Conservation (phyloP, 176 grass and related monocot species). For the Bothriochloa decipiens region DNA sequence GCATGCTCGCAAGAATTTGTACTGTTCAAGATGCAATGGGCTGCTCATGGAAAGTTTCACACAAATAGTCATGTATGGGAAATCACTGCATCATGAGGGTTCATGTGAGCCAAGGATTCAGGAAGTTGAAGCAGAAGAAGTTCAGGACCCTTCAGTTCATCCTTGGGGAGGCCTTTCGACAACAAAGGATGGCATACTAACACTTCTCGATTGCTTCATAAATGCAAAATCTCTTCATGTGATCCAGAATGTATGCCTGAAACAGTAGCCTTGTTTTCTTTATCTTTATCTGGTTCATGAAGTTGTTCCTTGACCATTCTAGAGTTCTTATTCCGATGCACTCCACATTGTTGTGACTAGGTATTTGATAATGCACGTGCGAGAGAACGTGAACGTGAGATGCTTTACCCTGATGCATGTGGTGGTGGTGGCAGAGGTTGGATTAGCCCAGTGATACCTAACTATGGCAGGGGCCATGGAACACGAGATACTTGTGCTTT, state of each 20-base stretch:
- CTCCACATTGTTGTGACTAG: constrained; percentile 42
- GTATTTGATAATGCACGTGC: constrained; percentile 89
- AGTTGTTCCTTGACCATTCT: not conserved
- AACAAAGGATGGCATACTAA: constrained; percentile 75
- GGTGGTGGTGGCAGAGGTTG: constrained; percentile 82
- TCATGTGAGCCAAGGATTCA: constrained; percentile 31
- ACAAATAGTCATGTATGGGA: constrained; percentile 80
- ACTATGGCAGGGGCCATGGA: constrained; percentile 77
- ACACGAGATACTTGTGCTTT: constrained; percentile 84
- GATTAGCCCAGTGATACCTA: constrained; percentile 77
- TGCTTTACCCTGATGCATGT: constrained; percentile 93
- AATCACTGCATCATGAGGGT: constrained; percentile 62
- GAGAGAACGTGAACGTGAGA: constrained; percentile 78
- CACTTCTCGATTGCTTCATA: constrained; percentile 73
- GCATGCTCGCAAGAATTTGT: constrained; percentile 80
- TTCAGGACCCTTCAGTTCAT: constrained; percentile 64
- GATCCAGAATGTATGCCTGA: constrained; percentile 74
- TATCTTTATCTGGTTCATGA: not conserved
- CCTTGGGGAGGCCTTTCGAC: constrained; percentile 87
- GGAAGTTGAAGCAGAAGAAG: constrained; percentile 54
- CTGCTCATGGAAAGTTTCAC: constrained; percentile 82
- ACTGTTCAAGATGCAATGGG: constrained; percentile 92
- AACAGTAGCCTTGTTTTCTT: not conserved
- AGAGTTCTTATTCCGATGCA: constrained; percentile 22
- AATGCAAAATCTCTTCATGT: constrained; percentile 67